These are phyloP conservation scores for Botryotinia globosa DNA, from an alignment of 2,329 filamentous ascomycete species.

Conservation along the genomic window DNA sequence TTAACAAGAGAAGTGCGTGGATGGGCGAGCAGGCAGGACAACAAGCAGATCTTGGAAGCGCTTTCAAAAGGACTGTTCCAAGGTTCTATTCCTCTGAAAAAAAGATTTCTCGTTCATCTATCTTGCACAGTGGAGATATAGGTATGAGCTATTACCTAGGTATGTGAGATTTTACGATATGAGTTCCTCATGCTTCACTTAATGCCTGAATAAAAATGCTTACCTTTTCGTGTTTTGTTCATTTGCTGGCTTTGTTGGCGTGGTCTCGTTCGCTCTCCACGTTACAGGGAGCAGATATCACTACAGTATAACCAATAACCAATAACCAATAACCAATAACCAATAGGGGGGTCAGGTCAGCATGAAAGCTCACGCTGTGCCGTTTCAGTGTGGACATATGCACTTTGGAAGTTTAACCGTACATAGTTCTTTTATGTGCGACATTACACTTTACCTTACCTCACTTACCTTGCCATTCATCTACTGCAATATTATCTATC, in stretches of 20 bases:
- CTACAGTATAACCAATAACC: constrained; percentile 10
- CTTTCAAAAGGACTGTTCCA: neutral
- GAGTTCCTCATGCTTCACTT: neutral
- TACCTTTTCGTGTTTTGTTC: constrained; percentile 6
- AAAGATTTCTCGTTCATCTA: constrained; percentile 1
- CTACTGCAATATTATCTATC: neutral
- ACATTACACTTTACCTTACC: neutral
- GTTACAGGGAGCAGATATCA: constrained; percentile 18
- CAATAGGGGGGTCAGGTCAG: constrained; percentile 14
- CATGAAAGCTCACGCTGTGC: constrained; percentile 20
- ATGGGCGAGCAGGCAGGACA: neutral
- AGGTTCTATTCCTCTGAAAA: neutral
- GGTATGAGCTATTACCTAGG: neutral
- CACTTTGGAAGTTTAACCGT: constrained; percentile 7
- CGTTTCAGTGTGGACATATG: constrained; percentile 15
- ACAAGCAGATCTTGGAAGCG: neutral
- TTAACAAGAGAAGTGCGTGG: neutral
- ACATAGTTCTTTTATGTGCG: constrained; percentile 5
- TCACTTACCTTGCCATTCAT: neutral
- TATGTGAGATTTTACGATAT: constrained; percentile 15
- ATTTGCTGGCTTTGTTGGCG: constrained; percentile 16
- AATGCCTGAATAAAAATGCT: constrained; percentile 8
- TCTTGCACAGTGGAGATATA: neutral
- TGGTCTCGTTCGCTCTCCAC: constrained; percentile 11
- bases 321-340: constrained; percentile 12